Evolutionary conservation across 176 grass and related monocot genomes (phyloP).

Genomic region (Cymbopogon citratus): DNA sequence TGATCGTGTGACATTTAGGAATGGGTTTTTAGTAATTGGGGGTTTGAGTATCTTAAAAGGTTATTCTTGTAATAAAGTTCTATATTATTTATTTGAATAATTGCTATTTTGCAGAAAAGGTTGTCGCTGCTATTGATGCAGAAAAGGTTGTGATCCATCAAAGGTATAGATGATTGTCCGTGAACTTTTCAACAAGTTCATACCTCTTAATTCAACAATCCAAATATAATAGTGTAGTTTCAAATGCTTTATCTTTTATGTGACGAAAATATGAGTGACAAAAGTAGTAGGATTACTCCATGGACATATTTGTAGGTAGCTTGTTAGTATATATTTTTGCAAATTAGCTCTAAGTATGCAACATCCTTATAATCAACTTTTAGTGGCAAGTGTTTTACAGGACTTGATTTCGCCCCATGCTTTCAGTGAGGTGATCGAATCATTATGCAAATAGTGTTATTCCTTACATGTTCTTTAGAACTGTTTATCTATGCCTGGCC

Average conservation of each 20-base stretch:
- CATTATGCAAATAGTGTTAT: background rate
- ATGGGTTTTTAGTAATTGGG: conserved; percentile 8
- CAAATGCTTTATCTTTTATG: no score
- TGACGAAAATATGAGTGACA: no score
- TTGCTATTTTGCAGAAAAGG: conserved; percentile 62
- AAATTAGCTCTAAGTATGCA: background rate
- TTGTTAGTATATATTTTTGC: background rate
- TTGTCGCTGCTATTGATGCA: conserved; percentile 70
- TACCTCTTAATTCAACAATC: background rate
- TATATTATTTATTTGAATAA: conserved; percentile 25
- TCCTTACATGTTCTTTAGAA: conserved; percentile 3
- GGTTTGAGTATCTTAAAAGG: background rate
- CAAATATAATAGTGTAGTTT: background rate
- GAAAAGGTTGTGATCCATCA: conserved; percentile 82
- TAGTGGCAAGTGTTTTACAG: background rate
- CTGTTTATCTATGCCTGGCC: background rate
- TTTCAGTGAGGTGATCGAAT: background rate
- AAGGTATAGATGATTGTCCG: conserved; percentile 51
- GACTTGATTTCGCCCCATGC: background rate
- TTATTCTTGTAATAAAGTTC: background rate
- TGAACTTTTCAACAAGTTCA: conserved; percentile 13
- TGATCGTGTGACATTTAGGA: background rate
- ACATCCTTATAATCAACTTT: background rate
- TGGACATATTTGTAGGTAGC: conserved; percentile 10
- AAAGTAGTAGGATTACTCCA: background rate